These are phyloP conservation scores for Luffa acutangula DNA, from an alignment of 306 rosid species.

Conservation along the genomic window DNA sequence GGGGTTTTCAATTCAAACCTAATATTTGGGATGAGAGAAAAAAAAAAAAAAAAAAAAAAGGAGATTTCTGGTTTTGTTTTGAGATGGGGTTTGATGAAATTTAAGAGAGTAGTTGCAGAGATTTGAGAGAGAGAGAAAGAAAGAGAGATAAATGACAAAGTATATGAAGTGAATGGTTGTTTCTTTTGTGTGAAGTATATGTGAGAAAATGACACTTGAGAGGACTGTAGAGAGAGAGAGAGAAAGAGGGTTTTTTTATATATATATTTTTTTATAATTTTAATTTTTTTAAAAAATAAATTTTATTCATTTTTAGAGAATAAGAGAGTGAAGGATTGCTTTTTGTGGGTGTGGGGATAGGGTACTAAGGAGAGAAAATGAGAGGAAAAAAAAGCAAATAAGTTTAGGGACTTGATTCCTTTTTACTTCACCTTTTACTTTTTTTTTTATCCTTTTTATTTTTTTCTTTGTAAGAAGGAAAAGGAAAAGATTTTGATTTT, in stretches of 20 bases:
- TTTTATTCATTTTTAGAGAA: too few species aligned
- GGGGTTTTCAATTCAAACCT: neutral
- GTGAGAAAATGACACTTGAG: slow-evolving; percentile 98
- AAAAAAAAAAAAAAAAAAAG: slow-evolving; percentile 1
- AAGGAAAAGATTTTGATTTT: neutral
- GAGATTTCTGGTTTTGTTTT: slow-evolving; percentile 28
- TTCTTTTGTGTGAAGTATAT: slow-evolving; percentile 95
- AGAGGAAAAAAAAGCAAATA: neutral
- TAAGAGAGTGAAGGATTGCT: slow-evolving; percentile 23
- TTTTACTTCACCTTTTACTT: slow-evolving; percentile 18
- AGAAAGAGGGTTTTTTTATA: neutral
- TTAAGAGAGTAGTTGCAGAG: slow-evolving; percentile 69
- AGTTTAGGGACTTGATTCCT: slow-evolving; percentile 21
- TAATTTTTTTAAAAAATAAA: too few species aligned
- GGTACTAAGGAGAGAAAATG: slow-evolving; percentile 23
- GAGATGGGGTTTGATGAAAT: slow-evolving; percentile 37
- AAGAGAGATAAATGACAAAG: slow-evolving; percentile 47
- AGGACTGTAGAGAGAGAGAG: slow-evolving; percentile 22
- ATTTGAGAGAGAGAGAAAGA: slow-evolving; percentile 34
- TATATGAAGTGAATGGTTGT: slow-evolving; percentile 87
- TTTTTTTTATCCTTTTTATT: neutral
- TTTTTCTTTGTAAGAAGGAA: neutral
- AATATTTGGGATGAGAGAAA: slow-evolving; percentile 10
- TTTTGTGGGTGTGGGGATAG: slow-evolving; percentile 56
- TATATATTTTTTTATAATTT: too few species aligned